phyloP scores from a whole-genome alignment of 768 basidiomycete species.

The Leucogyrophana mollusca region DNA sequence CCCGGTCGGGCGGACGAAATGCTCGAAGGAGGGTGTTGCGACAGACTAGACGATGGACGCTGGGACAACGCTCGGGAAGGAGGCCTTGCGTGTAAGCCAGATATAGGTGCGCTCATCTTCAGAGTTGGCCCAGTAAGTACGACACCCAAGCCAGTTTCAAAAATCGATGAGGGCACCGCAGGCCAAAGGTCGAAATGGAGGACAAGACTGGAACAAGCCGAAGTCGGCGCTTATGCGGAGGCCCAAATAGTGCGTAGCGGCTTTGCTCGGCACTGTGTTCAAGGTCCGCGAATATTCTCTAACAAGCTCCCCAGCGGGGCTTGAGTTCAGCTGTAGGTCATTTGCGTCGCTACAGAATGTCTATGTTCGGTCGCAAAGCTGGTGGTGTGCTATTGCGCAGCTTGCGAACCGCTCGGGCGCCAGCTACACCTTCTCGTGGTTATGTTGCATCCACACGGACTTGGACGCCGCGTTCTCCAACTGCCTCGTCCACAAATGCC shows the following conservation, averaged over 20 bases:
- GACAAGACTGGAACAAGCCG: too few relatives aligned
- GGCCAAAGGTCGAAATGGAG: too few relatives aligned
- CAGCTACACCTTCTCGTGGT: neutral
- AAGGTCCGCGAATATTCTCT: too few relatives aligned
- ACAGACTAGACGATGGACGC: conserved; percentile 36
- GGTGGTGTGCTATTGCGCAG: conserved; percentile 7
- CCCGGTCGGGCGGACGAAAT: conserved; percentile 42
- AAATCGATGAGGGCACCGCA: neutral
- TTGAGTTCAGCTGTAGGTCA: too few relatives aligned
- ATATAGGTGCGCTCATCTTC: conserved; percentile 22
- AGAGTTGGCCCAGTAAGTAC: neutral
- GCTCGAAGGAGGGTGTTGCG: conserved; percentile 46
- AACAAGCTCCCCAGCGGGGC: too few relatives aligned
- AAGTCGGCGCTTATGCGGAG: too few relatives aligned
- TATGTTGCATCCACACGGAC: conserved; percentile 25
- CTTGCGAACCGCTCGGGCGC: conserved; percentile 4
- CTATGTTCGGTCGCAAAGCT: conserved; percentile 7
- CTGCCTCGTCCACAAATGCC: conserved; percentile 10
- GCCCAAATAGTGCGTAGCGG: too few relatives aligned
- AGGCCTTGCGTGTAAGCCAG: conserved; percentile 11
- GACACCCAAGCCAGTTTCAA: neutral
- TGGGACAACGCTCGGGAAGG: conserved; percentile 22
- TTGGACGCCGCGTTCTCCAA: conserved; percentile 20
- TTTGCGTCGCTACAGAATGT: too few relatives aligned
- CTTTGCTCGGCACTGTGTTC: too few relatives aligned